phyloP scores from a whole-genome alignment of 345 rosid genomes.

The Acer saccharum region DNA sequence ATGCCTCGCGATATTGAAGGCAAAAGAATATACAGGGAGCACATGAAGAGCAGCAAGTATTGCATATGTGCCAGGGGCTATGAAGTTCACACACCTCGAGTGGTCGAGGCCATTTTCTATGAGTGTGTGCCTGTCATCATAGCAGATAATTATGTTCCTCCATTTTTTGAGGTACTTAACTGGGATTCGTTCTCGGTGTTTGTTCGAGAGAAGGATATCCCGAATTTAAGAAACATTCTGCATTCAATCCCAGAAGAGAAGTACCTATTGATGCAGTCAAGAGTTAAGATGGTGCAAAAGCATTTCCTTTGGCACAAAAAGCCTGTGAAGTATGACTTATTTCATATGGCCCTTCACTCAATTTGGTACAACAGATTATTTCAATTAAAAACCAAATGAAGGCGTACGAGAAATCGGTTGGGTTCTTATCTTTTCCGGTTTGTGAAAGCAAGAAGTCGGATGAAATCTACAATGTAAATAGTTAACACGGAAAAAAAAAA shows the following conservation, averaged over 20 bases:
- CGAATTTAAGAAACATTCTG: constrained; percentile 68
- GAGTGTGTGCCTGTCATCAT: constrained; percentile 91
- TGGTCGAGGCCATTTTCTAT: constrained; percentile 71
- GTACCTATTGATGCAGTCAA: constrained; percentile 64
- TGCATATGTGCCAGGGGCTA: constrained; percentile 92
- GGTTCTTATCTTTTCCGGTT: not conserved
- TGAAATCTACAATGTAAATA: not conserved
- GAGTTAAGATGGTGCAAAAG: constrained; percentile 65
- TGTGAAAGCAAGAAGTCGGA: not conserved
- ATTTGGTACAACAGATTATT: constrained; percentile 73
- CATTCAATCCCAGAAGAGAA: constrained; percentile 59
- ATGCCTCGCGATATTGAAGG: constrained; percentile 64
- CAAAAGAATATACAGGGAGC: constrained; percentile 61
- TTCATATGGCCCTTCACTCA: constrained; percentile 86
- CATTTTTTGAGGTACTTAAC: constrained; percentile 75
- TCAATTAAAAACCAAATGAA: constrained; percentile 45
- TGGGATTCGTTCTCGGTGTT: constrained; percentile 84
- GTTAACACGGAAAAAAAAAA: not conserved
- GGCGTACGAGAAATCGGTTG: not conserved
- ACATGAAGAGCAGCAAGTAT: constrained; percentile 88
- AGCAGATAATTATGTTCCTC: constrained; percentile 89
- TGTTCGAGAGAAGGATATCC: constrained; percentile 71
- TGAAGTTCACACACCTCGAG: constrained; percentile 84
- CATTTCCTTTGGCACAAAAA: constrained; percentile 92
- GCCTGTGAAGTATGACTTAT: constrained; percentile 71